Percentiles rank a stretch among this genome's conserved stretches.
Conservation (phyloP, 768 basidiomycete genomes). For the Suillus decipiens region DNA sequence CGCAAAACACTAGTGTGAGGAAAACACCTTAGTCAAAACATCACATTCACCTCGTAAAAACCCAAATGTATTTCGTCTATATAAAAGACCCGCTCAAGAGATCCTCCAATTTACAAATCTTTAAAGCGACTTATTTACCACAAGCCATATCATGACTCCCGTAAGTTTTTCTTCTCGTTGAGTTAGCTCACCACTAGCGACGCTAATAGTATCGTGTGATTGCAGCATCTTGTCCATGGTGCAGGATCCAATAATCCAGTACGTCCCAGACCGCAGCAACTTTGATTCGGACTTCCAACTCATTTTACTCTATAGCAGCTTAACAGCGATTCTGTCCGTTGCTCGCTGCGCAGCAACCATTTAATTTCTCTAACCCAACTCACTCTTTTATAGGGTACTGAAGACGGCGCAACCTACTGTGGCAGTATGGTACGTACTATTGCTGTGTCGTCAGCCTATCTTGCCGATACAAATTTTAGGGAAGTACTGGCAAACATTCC, state of each 20-base stretch:
- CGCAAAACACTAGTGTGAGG: neutral
- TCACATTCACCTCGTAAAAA: neutral
- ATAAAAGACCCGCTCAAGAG: neutral
- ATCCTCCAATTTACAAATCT: neutral
- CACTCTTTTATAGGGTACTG: neutral
- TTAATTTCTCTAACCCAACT: neutral
- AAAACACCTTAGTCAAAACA: neutral
- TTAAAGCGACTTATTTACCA: neutral
- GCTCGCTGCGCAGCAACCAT: neutral
- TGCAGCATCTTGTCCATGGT: neutral
- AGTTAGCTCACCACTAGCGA: neutral
- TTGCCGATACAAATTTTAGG: neutral
- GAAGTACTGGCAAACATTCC: neutral
- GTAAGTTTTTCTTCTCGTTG: neutral
- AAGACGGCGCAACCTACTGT: neutral
- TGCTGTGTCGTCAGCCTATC: neutral
- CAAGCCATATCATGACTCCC: neutral
- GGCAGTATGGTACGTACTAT: neutral
- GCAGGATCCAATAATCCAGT: neutral
- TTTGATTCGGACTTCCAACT: neutral
- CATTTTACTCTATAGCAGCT: neutral
- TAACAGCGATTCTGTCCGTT: neutral
- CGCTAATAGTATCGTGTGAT: neutral
- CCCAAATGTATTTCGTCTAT: neutral
- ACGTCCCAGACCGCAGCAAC: neutral